These are phyloP conservation scores for Cinnamomum micranthum DNA, from an alignment of 164 flowering plant genomes.

Conservation along the genomic window DNA sequence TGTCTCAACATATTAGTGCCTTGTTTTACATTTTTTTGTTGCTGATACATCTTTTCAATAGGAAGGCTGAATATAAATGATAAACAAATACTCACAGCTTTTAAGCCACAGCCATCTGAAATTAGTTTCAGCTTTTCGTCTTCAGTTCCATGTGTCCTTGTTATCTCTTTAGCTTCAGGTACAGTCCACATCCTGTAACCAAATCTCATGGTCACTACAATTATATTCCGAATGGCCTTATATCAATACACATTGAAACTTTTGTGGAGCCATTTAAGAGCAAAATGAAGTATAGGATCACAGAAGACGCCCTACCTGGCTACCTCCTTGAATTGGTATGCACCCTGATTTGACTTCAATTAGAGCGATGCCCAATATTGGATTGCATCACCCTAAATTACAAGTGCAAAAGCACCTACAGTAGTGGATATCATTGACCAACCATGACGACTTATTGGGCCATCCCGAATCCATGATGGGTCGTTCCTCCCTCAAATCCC, in stretches of 20 bases:
- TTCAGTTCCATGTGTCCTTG: conserved; percentile 33
- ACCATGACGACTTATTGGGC: background rate
- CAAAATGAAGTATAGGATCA: background rate
- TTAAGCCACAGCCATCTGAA: conserved; percentile 62
- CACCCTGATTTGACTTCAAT: background rate
- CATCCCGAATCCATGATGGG: background rate
- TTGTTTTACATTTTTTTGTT: background rate
- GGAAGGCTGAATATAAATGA: background rate
- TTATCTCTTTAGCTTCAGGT: conserved; percentile 63
- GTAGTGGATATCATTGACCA: background rate
- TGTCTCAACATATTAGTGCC: background rate
- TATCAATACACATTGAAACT: background rate
- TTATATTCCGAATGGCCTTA: background rate
- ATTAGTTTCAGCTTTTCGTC: conserved; percentile 56
- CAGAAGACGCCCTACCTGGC: background rate
- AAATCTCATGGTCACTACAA: background rate
- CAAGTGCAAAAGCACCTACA: background rate
- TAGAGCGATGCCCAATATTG: background rate
- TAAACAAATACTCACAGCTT: conserved; percentile 45
- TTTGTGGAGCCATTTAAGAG: background rate
- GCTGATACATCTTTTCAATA: background rate
- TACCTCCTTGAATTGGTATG: background rate
- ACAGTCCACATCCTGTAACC: conserved; percentile 67
- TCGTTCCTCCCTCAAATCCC: background rate
- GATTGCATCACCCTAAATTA: background rate